Percentiles rank a stretch among this genome's conserved stretches.
Conservation (phyloP, 2,329 filamentous ascomycete species). For the Sphaerulina vaccinii region DNA sequence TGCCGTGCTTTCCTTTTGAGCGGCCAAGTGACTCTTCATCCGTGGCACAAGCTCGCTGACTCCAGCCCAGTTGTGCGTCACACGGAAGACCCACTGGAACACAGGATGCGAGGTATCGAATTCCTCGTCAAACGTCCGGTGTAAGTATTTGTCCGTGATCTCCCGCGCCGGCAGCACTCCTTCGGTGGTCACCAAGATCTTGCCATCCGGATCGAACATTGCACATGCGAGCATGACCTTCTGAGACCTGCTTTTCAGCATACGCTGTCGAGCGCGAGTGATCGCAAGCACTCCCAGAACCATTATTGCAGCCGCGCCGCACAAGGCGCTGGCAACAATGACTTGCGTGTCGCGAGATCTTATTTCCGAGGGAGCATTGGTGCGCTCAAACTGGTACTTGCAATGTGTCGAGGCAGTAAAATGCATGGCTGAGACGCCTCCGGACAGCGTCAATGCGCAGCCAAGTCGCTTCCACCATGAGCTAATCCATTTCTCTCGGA, state of each 20-base stretch:
- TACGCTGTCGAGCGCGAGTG: constrained; percentile 39
- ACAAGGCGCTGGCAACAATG: constrained; percentile 69
- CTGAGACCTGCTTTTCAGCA: constrained; percentile 48
- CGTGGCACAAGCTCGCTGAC: constrained; percentile 66
- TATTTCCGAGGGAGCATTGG: constrained; percentile 42
- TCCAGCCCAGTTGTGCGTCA: constrained; percentile 72
- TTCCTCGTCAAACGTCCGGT: constrained; percentile 64
- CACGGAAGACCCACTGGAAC: constrained; percentile 84
- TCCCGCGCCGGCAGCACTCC: constrained; percentile 70
- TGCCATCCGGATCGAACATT: constrained; percentile 65
- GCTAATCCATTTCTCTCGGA: constrained; percentile 73
- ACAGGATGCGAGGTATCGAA: constrained; percentile 75
- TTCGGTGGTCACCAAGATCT: constrained; percentile 67
- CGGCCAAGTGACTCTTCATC: constrained; percentile 70
- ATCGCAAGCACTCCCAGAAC: constrained; percentile 40
- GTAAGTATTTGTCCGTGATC: constrained; percentile 74
- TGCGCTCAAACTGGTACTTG: constrained; percentile 58
- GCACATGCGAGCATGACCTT: constrained; percentile 59
- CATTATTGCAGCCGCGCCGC: constrained; percentile 39
- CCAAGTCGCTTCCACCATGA: constrained; percentile 71
- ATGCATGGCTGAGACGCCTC: constrained; percentile 84
- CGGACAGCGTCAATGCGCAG: constrained; percentile 67
- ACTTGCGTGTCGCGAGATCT: constrained; percentile 63
- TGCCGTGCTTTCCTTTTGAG: constrained; percentile 38
- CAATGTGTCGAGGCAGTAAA: constrained; percentile 77